Conservation (phyloP, 2,329 filamentous ascomycete genomes). For the Exophiala sideris region DNA sequence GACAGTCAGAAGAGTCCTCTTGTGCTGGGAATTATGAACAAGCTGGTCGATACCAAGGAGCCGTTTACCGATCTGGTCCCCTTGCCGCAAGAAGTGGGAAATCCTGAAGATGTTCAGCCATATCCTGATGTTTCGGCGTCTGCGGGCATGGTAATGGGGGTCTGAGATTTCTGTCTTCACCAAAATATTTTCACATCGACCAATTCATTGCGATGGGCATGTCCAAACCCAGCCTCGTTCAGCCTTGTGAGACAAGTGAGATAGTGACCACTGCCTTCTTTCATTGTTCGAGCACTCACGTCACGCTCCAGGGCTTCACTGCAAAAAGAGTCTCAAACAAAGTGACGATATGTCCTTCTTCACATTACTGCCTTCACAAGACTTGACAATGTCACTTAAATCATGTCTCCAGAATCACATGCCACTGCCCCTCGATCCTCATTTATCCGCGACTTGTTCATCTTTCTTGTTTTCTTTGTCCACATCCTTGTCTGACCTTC, state of each 20-base stretch:
- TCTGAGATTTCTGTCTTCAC: neutral
- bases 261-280: neutral
- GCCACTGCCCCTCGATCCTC: too few relatives aligned
- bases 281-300: neutral
- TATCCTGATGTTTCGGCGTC: neutral
- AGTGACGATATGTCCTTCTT: too few relatives aligned
- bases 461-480: neutral
- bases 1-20: conserved; percentile 3
- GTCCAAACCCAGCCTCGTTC: neutral
- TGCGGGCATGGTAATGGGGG: neutral
- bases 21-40: conserved; percentile 11
- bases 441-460: too few relatives aligned
- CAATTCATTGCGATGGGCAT: neutral
- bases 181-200: too few relatives aligned
- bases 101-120: conserved; percentile 22
- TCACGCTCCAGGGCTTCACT: neutral
- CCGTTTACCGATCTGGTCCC: conserved; percentile 20
- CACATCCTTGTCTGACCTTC: neutral
- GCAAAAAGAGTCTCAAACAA: too few relatives aligned
- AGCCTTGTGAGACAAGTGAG: neutral
- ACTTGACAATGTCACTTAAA: too few relatives aligned
- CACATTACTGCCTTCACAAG: too few relatives aligned
- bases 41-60: conserved; percentile 17
- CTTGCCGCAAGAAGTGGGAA: conserved; percentile 18
- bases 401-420: too few relatives aligned